Evolutionary conservation across 2,329 filamentous ascomycete species (phyloP).

Genomic region (Penicillium sp.): DNA sequence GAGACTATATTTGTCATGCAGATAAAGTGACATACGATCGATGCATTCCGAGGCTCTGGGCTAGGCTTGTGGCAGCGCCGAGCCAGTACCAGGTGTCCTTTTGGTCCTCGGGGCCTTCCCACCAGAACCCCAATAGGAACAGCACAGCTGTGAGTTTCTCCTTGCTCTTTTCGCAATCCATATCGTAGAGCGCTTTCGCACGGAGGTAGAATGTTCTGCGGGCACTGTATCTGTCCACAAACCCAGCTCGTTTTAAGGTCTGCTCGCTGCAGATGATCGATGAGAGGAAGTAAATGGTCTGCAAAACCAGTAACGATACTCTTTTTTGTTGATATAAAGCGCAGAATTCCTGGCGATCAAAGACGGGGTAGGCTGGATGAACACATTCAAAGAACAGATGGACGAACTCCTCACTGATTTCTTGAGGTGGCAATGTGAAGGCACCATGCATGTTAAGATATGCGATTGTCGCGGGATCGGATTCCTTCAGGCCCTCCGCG

Average conservation of each 20-base stretch:
- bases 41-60: conserved; percentile 29
- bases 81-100: conserved; percentile 31
- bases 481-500: no score
- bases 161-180: not conserved
- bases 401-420: not conserved
- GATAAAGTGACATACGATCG: conserved; percentile 16
- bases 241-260: not conserved
- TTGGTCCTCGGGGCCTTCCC: conserved; percentile 29
- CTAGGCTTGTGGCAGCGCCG: conserved; percentile 22
- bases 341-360: not conserved
- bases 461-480: not conserved
- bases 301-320: not conserved
- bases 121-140: conserved; percentile 30
- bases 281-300: not conserved
- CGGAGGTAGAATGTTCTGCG: not conserved
- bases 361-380: not conserved
- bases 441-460: not conserved
- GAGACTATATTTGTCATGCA: no score
- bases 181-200: conserved; percentile 1
- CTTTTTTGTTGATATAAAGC: not conserved
- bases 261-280: not conserved
- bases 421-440: not conserved
- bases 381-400: not conserved
- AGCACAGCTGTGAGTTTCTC: conserved; percentile 26
- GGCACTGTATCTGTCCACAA: not conserved